Base-by-base conservation (phyloP, 2,329 filamentous ascomycete genomes). In the Neofusicoccum parvum region DNA sequence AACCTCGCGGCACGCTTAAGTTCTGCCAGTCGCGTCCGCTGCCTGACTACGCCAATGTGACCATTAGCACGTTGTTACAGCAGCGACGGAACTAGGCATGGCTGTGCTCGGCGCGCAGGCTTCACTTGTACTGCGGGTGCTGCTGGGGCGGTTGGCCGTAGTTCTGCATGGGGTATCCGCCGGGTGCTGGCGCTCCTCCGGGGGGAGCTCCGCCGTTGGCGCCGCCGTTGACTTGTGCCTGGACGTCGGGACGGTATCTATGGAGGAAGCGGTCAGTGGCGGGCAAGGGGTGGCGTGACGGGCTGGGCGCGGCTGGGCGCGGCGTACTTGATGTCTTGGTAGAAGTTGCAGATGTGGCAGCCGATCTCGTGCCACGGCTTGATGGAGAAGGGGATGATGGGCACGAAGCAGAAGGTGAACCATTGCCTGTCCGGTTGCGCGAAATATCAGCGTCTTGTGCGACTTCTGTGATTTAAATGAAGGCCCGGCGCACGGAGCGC, bases 331-430 rank as follows among this genome's bases (percentile, higher is more conserved):
- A 83, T 76, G 68, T 83, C 81, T 75, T 94, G 90, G 68, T 87
- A 85, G 75, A 92, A 93, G 75, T 89, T 87, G 84, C 91, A 94
- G 75, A 93, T 88, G 72, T 87, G 84, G 80, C 91, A 94, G 66
- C 83, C 81, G 65, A 94, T 84, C 72, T 92, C 90, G 70, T 88
- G 82, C 77, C 46, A 59, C 0, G 82, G 81, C 67, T 83, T 83
- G 5, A 83, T 70, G 32, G 86, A 88, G 72, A 93, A 88, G 0
- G 91, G 91, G 32, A 94, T 82, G 51, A 94, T 77, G 56, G 91
- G 91, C 62, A 92, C 78, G 78, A 91, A 92, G 82, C 90, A 93
- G 73, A 93, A 88, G 5, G 91, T 93, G 73, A 93, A 93, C 88
- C 90, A 92, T 48, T 82, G 75, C 79, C 78, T 79, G 56, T 15